phyloP scores from a whole-genome alignment of 2,329 filamentous ascomycete species.

The Ascochyta fabae region DNA sequence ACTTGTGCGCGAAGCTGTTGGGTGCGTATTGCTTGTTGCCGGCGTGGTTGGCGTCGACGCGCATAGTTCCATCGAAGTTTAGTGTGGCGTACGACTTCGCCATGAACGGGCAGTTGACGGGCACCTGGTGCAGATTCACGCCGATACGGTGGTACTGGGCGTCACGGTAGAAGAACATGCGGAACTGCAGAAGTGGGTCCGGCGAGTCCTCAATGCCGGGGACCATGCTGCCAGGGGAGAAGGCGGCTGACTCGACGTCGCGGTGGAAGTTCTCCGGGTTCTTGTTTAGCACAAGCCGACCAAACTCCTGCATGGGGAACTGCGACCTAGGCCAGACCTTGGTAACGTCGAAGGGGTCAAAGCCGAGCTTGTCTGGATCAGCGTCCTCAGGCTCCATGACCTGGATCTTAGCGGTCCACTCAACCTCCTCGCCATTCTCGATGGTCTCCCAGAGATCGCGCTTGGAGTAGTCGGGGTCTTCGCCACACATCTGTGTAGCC shows the following conservation, averaged over 20 bases:
- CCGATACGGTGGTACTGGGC: conserved; percentile 61
- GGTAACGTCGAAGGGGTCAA: conserved; percentile 62
- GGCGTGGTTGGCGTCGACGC: conserved; percentile 56
- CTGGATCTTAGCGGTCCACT: conserved; percentile 56
- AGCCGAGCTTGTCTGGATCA: conserved; percentile 57
- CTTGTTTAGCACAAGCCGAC: conserved; percentile 59
- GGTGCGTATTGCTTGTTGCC: conserved; percentile 60
- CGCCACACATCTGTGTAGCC: conserved; percentile 54
- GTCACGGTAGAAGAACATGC: conserved; percentile 47
- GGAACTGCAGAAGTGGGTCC: conserved; percentile 30
- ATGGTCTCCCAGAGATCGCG: conserved; percentile 55
- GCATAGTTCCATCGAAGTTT: conserved; percentile 59
- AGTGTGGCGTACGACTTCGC: conserved; percentile 54
- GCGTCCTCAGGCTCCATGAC: conserved; percentile 57
- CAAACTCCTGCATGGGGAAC: conserved; percentile 59
- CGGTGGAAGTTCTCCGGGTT: conserved; percentile 61
- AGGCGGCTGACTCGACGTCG: conserved; percentile 48
- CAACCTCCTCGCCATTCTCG: conserved; percentile 50
- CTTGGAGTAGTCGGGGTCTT: conserved; percentile 60
- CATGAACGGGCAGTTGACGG: conserved; percentile 57
- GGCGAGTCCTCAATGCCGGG: conserved; percentile 57
- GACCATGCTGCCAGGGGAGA: conserved; percentile 59
- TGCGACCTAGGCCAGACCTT: conserved; percentile 59
- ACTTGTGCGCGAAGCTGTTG: conserved; percentile 60
- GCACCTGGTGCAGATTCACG: conserved; percentile 60